Evolutionary conservation across 768 basidiomycete species (phyloP).

Genomic region (Suillus spraguei): DNA sequence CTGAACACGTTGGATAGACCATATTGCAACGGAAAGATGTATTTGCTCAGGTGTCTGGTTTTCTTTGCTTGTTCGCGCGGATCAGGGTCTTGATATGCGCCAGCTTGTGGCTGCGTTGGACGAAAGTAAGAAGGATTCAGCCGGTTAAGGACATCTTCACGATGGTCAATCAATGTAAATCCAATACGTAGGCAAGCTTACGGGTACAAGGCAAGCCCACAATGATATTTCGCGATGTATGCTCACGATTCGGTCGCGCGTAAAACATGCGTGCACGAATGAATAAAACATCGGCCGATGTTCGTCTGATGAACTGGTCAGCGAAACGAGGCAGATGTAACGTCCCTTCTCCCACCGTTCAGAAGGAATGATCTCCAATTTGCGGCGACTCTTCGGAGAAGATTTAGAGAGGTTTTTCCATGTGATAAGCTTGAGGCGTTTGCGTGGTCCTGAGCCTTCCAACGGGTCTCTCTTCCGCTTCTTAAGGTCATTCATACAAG

Average conservation of each 20-base stretch:
- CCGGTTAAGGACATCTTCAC: conserved; percentile 67
- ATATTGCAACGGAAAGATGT: conserved; percentile 85
- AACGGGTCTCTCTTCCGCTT: conserved; percentile 25
- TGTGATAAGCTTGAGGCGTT: conserved; percentile 27
- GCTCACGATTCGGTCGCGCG: conserved; percentile 55
- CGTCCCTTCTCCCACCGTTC: conserved; percentile 15
- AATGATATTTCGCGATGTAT: conserved; percentile 48
- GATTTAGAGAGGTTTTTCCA: background rate
- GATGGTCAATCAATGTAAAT: background rate
- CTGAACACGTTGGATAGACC: conserved; percentile 63
- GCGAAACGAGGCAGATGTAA: background rate
- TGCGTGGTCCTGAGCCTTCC: conserved; percentile 23
- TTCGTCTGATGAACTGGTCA: conserved; percentile 33
- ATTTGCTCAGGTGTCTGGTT: conserved; percentile 72
- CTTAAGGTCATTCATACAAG: conserved; percentile 13
- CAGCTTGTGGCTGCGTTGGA: conserved; percentile 18
- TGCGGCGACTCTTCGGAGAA: no score
- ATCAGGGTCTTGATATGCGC: conserved; percentile 45
- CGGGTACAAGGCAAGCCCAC: conserved; percentile 73
- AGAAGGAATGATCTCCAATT: no score
- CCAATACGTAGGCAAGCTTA: conserved; percentile 34
- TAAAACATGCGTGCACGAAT: conserved; percentile 68
- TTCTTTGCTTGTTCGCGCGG: conserved; percentile 47
- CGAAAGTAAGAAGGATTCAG: conserved; percentile 44
- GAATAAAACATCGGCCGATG: conserved; percentile 55